A percentile compares a stretch with the other conserved stretches of the same genome.
phyloP scores from a whole-genome alignment of 805 yeast genomes.

The Monosporozyma yasuniensis region DNA sequence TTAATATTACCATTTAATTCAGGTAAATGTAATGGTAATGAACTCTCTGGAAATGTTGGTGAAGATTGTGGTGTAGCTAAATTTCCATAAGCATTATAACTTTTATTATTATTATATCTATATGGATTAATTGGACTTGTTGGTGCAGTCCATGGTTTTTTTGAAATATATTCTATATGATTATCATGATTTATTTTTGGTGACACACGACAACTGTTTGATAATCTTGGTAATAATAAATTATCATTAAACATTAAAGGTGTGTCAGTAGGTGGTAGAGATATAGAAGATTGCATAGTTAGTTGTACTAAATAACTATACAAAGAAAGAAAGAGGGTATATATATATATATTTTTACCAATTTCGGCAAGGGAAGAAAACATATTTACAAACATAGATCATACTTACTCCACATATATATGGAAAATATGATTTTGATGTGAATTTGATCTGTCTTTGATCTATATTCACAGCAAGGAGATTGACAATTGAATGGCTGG shows the following conservation, averaged over 20 bases:
- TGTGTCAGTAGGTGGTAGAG: neutral
- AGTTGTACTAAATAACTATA: too few relatives aligned
- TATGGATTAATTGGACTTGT: slow-evolving; percentile 18
- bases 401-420: too few relatives aligned
- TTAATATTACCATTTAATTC: slow-evolving; percentile 1
- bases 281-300: neutral
- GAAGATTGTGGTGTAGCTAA: slow-evolving; percentile 20
- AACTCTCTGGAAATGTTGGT: slow-evolving; percentile 10
- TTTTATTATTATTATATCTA: neutral
- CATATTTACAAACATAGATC: too few relatives aligned
- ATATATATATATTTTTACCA: too few relatives aligned
- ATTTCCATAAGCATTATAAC: neutral
- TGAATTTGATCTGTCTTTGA: too few relatives aligned
- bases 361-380: too few relatives aligned
- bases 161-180: neutral
- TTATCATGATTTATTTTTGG: neutral
- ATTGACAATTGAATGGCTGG: neutral
- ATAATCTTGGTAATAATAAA: neutral
- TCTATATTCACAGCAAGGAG: too few relatives aligned
- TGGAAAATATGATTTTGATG: too few relatives aligned
- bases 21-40: neutral
- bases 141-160: slow-evolving; percentile 27
- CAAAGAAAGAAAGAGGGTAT: too few relatives aligned
- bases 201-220: slow-evolving; percentile 2
- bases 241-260: neutral